Conservation (phyloP, 495 filamentous ascomycete species). For the Penicillium goetzii region DNA sequence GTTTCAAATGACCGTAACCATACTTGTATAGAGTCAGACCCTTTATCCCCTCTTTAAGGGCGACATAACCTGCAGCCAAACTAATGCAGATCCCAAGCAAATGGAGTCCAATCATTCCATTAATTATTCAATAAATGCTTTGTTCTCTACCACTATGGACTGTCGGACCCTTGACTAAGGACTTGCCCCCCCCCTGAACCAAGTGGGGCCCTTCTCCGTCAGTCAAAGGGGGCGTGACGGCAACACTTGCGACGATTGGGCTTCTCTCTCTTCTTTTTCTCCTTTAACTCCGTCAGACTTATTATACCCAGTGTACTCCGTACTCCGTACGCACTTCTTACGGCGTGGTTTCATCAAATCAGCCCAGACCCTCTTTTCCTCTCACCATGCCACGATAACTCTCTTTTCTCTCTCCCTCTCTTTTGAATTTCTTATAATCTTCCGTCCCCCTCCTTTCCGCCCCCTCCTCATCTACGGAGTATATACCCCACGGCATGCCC, state of each 20-base stretch:
- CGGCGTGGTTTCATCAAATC: not conserved
- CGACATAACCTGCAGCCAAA: too few relatives aligned
- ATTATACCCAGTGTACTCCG: too few relatives aligned
- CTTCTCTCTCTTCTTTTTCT: too few relatives aligned
- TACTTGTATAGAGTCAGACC: too few relatives aligned
- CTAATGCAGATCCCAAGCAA: too few relatives aligned
- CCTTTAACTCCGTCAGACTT: not conserved
- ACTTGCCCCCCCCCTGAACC: not conserved
- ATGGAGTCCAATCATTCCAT: too few relatives aligned
- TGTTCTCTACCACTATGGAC: too few relatives aligned
- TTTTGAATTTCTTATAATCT: conserved; percentile 5
- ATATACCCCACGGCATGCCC: conserved; percentile 26
- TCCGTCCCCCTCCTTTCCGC: conserved; percentile 9
- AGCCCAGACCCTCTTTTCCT: not conserved
- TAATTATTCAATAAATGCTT: too few relatives aligned
- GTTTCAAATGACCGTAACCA: too few relatives aligned
- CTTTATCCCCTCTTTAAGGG: too few relatives aligned
- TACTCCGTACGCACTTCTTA: not conserved
- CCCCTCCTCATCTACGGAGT: conserved; percentile 14
- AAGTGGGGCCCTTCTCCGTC: not conserved
- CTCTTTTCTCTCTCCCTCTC: not conserved
- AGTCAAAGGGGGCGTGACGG: conserved; percentile 25
- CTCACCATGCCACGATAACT: not conserved
- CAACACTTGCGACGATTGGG: conserved; percentile 31
- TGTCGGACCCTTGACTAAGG: too few relatives aligned